phyloP scores from a whole-genome alignment of 1,284 basidiomycete species.

The Apiotrichum veenhuisii region DNA sequence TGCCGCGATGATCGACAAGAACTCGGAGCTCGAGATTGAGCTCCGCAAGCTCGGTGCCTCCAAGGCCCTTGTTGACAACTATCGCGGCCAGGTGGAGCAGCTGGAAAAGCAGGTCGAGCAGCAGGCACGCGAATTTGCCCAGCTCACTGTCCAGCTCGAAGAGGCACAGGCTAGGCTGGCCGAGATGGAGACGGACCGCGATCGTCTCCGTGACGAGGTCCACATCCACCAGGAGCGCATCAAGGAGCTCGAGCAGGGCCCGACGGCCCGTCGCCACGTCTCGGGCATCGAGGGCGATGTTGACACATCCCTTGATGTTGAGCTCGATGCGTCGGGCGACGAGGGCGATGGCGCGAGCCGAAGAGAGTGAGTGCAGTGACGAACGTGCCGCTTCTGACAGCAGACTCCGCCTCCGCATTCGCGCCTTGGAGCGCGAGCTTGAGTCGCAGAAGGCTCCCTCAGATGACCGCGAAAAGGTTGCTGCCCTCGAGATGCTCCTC shows the following conservation, averaged over 20 bases:
- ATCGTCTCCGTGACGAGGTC: conserved; percentile 76
- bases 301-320: conserved; percentile 47
- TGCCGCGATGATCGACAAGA: conserved; percentile 82
- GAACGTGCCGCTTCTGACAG: conserved; percentile 7
- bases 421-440: conserved; percentile 76
- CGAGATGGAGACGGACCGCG: conserved; percentile 61
- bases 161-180: conserved; percentile 64
- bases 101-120: conserved; percentile 62
- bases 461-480: conserved; percentile 56
- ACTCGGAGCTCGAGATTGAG: conserved; percentile 84
- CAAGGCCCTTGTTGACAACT: conserved; percentile 80
- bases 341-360: conserved; percentile 73
- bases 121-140: conserved; percentile 54
- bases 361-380: conserved; percentile 39
- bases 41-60: conserved; percentile 78
- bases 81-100: conserved; percentile 79
- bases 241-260: conserved; percentile 66
- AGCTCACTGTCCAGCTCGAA: conserved; percentile 70
- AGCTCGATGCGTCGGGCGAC: conserved; percentile 50
- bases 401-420: conserved; percentile 59
- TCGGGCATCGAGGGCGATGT: conserved; percentile 5
- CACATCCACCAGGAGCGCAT: conserved; percentile 89
- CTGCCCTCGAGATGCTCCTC: conserved; percentile 83
- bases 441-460: conserved; percentile 58
- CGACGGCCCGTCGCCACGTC: neutral